Percentiles rank a stretch among this genome's conserved stretches.
Conservation (phyloP, 2,329 filamentous ascomycete genomes). For the Rhytidhysteron rufulum region DNA sequence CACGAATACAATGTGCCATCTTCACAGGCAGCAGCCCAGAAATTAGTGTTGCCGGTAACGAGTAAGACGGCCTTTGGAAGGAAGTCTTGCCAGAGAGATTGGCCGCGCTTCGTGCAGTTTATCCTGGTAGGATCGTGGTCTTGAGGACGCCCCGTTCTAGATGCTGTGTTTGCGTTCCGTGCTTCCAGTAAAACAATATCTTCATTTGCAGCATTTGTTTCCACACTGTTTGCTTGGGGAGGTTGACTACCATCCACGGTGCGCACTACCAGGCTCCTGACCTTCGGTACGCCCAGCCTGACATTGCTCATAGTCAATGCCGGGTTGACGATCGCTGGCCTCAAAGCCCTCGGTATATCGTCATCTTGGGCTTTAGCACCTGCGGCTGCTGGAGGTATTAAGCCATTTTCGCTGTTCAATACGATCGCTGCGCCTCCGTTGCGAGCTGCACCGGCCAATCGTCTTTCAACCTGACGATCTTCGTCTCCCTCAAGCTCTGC, state of each 20-base stretch:
- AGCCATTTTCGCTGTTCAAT: conserved; percentile 70
- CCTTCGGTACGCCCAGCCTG: conserved; percentile 79
- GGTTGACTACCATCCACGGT: conserved; percentile 65
- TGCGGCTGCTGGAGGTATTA: conserved; percentile 69
- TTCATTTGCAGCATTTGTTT: conserved; percentile 45
- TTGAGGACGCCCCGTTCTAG: conserved; percentile 56
- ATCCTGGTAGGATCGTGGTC: conserved; percentile 80
- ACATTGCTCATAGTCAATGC: conserved; percentile 77
- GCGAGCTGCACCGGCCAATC: conserved; percentile 55
- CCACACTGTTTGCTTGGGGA: conserved; percentile 44
- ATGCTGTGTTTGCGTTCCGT: conserved; percentile 67
- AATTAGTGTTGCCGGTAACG: conserved; percentile 81
- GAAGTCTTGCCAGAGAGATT: conserved; percentile 89
- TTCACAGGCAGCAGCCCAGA: conserved; percentile 92
- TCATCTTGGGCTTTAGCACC: conserved; percentile 38
- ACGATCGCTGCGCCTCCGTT: conserved; percentile 72
- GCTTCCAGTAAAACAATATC: conserved; percentile 78
- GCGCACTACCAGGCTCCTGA: conserved; percentile 77
- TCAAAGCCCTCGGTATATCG: conserved; percentile 71
- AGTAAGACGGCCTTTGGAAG: conserved; percentile 83
- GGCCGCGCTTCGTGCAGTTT: conserved; percentile 74
- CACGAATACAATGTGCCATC: conserved; percentile 87
- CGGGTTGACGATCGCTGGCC: conserved; percentile 83
- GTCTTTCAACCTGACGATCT: conserved; percentile 59
- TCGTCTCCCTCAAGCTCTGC: conserved; percentile 71